Percentiles rank a stretch among this genome's conserved stretches.
Evolutionary conservation across 1,284 basidiomycete species (phyloP).

Genomic region (Cutaneotrichosporon mucoides): DNA sequence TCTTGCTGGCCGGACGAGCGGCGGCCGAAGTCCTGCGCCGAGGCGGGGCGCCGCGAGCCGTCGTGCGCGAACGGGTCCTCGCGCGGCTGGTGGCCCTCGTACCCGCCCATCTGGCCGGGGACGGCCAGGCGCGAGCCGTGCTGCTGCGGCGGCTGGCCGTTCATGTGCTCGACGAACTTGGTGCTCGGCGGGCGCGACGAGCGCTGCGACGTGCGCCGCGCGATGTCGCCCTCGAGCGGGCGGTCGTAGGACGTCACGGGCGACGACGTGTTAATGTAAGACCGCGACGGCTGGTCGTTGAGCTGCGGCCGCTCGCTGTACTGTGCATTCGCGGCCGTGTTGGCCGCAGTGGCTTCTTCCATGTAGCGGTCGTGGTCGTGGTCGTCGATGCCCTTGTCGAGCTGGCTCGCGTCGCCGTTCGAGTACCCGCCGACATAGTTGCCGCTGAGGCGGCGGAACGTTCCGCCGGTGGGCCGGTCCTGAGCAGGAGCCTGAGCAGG

Average conservation of each 20-base stretch:
- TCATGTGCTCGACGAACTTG: slow-evolving; percentile 6
- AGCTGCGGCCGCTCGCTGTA: slow-evolving; percentile 6
- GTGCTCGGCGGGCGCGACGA: slow-evolving; percentile 1
- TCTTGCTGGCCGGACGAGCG: neutral
- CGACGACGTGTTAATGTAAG: slow-evolving; percentile 33
- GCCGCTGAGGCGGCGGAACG: neutral
- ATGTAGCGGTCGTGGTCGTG: neutral
- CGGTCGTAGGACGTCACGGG: slow-evolving; percentile 13
- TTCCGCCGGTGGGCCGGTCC: too few species aligned
- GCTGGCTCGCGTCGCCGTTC: neutral
- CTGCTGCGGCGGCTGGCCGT: too few species aligned
- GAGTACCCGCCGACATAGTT: slow-evolving; percentile 4
- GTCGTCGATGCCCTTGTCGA: too few species aligned
- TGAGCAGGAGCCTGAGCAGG: too few species aligned
- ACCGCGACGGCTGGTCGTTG: slow-evolving; percentile 34
- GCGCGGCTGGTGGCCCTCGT: too few species aligned
- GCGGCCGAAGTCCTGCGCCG: neutral
- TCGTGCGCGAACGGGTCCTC: too few species aligned
- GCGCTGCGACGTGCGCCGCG: neutral
- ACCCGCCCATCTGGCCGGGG: too few species aligned
- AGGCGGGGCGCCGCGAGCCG: too few species aligned
- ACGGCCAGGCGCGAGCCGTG: too few species aligned
- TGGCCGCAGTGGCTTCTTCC: neutral
- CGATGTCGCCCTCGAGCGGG: slow-evolving; percentile 3
- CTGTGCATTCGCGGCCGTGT: neutral